These are phyloP conservation scores for Thielaviopsis euricoi DNA, from an alignment of 2,329 filamentous ascomycete species.

Conservation along the genomic window DNA sequence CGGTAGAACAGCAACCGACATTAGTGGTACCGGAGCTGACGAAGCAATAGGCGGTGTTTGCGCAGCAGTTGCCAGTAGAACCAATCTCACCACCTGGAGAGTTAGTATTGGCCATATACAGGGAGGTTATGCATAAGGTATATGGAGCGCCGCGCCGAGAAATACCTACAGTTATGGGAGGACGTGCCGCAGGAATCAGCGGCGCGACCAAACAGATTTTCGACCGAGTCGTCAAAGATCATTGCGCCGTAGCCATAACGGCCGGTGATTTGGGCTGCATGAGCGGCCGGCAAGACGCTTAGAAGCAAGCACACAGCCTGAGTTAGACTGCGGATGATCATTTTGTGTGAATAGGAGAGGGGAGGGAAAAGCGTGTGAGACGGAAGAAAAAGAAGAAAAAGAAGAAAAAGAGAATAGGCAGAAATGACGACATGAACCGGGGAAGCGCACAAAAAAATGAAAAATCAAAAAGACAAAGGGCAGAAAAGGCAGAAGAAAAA, in stretches of 20 bases:
- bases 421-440: neutral
- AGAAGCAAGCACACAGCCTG: neutral
- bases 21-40: constrained; percentile 19
- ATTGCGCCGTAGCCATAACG: constrained; percentile 1
- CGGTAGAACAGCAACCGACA: constrained; percentile 26
- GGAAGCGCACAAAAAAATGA: neutral
- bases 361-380: neutral
- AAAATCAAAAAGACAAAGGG: neutral
- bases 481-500: neutral
- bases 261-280: neutral
- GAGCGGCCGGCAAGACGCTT: neutral
- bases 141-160: too few relatives aligned
- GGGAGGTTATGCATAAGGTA: too few relatives aligned
- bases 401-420: neutral
- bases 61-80: constrained; percentile 24
- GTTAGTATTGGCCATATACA: neutral
- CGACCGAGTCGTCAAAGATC: neutral
- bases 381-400: neutral
- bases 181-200: neutral
- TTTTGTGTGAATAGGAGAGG: neutral
- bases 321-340: neutral
- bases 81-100: constrained; percentile 26
- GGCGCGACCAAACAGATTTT: neutral
- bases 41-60: constrained; percentile 29
- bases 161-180: constrained; percentile 3